Conservation (phyloP, 2,329 filamentous ascomycete genomes). For the Aureobasidium melanogenum region DNA sequence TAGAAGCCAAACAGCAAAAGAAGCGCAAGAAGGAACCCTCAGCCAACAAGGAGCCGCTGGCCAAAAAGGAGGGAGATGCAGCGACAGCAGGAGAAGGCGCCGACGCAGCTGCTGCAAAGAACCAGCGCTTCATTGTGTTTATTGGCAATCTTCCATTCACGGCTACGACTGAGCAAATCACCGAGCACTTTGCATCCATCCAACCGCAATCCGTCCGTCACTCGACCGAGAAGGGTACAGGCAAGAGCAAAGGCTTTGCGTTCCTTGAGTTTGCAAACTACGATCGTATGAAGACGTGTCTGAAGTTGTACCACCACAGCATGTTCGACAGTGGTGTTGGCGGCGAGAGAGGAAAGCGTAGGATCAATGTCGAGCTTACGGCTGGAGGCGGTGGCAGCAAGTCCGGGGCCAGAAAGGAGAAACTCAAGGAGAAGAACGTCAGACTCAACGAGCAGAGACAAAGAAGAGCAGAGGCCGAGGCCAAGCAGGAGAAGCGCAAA, state of each 20-base stretch:
- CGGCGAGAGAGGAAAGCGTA: slow-evolving; percentile 49
- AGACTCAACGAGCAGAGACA: slow-evolving; percentile 66
- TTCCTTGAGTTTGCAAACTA: slow-evolving; percentile 85
- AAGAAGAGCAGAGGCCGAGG: slow-evolving; percentile 40
- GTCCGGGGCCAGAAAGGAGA: slow-evolving; percentile 59
- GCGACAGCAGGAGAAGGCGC: slow-evolving; percentile 12
- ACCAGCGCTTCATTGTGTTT: slow-evolving; percentile 65
- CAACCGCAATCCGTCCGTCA: slow-evolving; percentile 63
- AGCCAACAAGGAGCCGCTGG: slow-evolving; percentile 1
- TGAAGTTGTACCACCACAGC: slow-evolving; percentile 84
- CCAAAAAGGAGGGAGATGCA: slow-evolving; percentile 8
- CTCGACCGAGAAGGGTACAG: slow-evolving; percentile 57
- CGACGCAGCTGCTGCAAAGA: slow-evolving; percentile 26
- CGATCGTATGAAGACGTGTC: slow-evolving; percentile 84
- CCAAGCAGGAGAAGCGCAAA: slow-evolving; percentile 36
- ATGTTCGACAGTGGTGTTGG: slow-evolving; percentile 49
- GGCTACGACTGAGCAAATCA: slow-evolving; percentile 61
- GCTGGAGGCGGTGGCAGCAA: slow-evolving; percentile 72
- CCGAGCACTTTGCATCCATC: slow-evolving; percentile 69
- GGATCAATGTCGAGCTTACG: slow-evolving; percentile 90
- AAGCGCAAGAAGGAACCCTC: slow-evolving; percentile 10
- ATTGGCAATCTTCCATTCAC: slow-evolving; percentile 84
- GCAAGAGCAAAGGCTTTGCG: slow-evolving; percentile 64
- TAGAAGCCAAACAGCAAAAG: slow-evolving; percentile 10
- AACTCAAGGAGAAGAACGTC: slow-evolving; percentile 77